Evolutionary conservation across 2,329 filamentous ascomycete species (phyloP), one percentile per base, ranked within the genome.

Genomic region (Epichloe elymi): DNA sequence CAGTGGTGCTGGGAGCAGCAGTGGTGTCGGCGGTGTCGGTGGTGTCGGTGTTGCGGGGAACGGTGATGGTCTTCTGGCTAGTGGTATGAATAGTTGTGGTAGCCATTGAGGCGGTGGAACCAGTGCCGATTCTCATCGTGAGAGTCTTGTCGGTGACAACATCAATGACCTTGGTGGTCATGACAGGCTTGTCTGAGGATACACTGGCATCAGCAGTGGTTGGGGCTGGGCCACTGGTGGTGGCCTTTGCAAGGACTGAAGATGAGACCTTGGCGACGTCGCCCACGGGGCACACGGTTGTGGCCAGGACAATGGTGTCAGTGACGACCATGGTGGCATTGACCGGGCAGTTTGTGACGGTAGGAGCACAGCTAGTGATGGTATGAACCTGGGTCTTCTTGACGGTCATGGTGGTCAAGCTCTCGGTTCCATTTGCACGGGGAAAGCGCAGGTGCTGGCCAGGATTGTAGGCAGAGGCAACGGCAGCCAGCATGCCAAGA

Each of bases 361-460:
- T 75, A 51, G 78, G 68, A 55, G 70, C 74, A 63, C 78, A 81
- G 52, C 74, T 78, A 59, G 72, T 80, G 66, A 80, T 70, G 64
- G 78, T 81, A 55, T 74, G 67, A 56, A 78, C 66, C 62, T 76
- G 66, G 53, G 76, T 80, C 62, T 71, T 67, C 69, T 74, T 71
- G 67, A 80, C 69, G 57, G 75, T 71, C 53, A 71, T 56, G 38
- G 71, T 72, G 49, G 69, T 72, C 57, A 62, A 53, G 51, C 35
- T 52, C 38, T 51, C 55, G 41, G 60, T 53, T 40, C 53, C 53
- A 58, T 64, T 67, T 56, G 57, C 54, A 40, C 59, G 60, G 48
- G 56, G 58, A 57, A 60, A 61, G 56, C 63, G 59, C 54, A 63
- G 59, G 60, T 42, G 51, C 19, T 69, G 65, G 56, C 65, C 65